These are phyloP conservation scores for Talaromyces verruculosus DNA, from an alignment of 2,329 filamentous ascomycete species.

Conservation along the genomic window DNA sequence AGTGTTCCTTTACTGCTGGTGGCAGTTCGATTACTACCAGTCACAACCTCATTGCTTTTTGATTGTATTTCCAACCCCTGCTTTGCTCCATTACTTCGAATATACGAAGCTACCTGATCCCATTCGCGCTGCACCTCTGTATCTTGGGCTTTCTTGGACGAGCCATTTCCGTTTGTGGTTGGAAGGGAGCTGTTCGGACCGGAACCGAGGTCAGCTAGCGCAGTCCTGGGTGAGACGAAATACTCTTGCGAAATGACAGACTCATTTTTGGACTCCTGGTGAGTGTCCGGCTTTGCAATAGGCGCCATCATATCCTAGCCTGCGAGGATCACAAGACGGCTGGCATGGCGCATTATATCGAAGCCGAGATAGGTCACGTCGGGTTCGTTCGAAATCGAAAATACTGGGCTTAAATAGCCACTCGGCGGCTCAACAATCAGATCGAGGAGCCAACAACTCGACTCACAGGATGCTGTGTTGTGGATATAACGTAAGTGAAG, in stretches of 20 bases:
- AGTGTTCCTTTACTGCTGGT: not conserved
- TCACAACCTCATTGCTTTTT: not conserved
- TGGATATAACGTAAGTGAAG: not conserved
- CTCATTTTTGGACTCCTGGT: not conserved
- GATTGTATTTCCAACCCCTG: not conserved
- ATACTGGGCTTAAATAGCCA: not conserved
- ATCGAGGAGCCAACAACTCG: not conserved
- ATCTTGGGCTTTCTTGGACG: slow-evolving; percentile 8
- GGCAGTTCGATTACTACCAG: not conserved
- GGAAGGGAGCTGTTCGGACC: slow-evolving; percentile 17
- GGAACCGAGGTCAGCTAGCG: slow-evolving; percentile 20
- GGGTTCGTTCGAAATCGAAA: not conserved
- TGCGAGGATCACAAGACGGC: not conserved
- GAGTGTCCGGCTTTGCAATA: not conserved
- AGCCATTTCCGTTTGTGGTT: not conserved
- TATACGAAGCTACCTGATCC: slow-evolving; percentile 10
- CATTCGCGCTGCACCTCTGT: slow-evolving; percentile 20
- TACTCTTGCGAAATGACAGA: not conserved
- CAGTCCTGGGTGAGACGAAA: not conserved
- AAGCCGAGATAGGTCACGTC: not conserved
- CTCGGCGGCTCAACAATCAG: not conserved
- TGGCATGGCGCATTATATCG: slow-evolving; percentile 17
- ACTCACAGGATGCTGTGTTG: not conserved
- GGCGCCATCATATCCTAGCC: slow-evolving; percentile 18
- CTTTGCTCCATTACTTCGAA: not conserved